Conservation (phyloP, 1,284 basidiomycete species). For the Fomitopsis schrenkii region DNA sequence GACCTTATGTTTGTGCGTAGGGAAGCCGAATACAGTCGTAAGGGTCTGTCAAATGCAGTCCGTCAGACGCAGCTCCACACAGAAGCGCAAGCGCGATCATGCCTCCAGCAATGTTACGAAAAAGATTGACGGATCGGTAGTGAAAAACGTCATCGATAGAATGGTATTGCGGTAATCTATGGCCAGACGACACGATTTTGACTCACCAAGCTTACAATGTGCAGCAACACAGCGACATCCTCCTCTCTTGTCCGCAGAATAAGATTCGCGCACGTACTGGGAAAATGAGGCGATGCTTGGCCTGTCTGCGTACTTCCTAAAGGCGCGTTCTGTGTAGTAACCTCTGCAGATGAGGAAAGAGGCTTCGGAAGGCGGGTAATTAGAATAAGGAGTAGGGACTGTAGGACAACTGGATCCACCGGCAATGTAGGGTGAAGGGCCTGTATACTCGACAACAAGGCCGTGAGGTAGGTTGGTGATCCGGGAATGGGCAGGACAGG, state of each 20-base stretch:
- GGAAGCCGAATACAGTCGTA: slow-evolving; percentile 52
- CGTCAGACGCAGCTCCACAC: background rate
- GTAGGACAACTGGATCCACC: slow-evolving; percentile 58
- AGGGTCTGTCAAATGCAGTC: slow-evolving; percentile 40
- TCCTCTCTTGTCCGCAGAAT: slow-evolving; percentile 59
- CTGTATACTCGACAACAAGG: slow-evolving; percentile 43
- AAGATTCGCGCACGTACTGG: slow-evolving; percentile 43
- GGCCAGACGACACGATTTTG: no score
- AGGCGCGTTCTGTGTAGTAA: background rate
- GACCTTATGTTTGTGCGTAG: slow-evolving; percentile 54
- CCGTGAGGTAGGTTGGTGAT: slow-evolving; percentile 48
- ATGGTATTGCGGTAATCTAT: no score
- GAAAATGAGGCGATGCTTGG: background rate
- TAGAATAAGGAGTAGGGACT: slow-evolving; percentile 62
- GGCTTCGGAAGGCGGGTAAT: slow-evolving; percentile 31
- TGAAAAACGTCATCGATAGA: no score
- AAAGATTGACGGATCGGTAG: no score
- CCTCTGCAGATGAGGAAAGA: background rate
- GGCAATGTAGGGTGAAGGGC: slow-evolving; percentile 41
- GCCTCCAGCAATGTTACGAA: no score
- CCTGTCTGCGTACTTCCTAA: background rate
- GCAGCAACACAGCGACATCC: slow-evolving; percentile 52
- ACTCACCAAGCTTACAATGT: slow-evolving; percentile 55
- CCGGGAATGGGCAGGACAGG: slow-evolving; percentile 29
- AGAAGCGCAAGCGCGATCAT: no score